Base-by-base conservation (phyloP, 2,329 filamentous ascomycete species). In the Didymella pinodella region DNA sequence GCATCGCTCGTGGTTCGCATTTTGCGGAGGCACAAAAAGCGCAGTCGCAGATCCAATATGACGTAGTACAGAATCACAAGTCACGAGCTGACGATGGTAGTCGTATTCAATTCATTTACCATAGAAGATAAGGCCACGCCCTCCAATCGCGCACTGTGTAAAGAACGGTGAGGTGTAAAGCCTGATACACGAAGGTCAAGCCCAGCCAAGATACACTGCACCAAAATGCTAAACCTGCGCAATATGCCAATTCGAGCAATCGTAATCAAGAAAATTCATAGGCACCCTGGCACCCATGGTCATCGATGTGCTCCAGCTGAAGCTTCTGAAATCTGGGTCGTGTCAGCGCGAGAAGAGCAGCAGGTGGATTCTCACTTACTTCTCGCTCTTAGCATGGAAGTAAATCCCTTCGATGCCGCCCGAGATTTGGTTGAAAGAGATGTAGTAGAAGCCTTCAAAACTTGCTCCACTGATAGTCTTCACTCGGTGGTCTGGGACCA, bases 381-480 rank as follows among this genome's bases (percentile, higher is more conserved):
- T 97, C 81, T 98, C 94, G 80, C 93, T 98, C 81, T 96, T 97
- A 12, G 92, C 91, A 80, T 99, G 95, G 77, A 97, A 99, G 79
- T 99, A 99, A 58, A 98, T 97, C 18, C 95, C 95, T 72, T 88
- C 93, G 40, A 99, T 90, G 64, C 86, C 89, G 7, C 94, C 95
- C 64, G 89, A 86, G 48, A 92, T 82, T 78, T 98, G 94, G 77
- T 98, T 97, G 81, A 98, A 98, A 80, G 93, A 97, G 66, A 99
- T 98, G 74, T 99, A 99, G 77, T 98, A 99, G 76, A 99, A 99
- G 0, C 95, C 95, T 74, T 99, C 95, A 61, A 98, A 99, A 73
- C 94, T 98, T 7, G 95, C 95, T 18, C 95, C 95, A 32, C 88
- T 91, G 62, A 99, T 97, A 11, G 91, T 96, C 61, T 90, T 86